phyloP scores from a whole-genome alignment of 345 rosid species.

The Odontarrhena argentea region DNA sequence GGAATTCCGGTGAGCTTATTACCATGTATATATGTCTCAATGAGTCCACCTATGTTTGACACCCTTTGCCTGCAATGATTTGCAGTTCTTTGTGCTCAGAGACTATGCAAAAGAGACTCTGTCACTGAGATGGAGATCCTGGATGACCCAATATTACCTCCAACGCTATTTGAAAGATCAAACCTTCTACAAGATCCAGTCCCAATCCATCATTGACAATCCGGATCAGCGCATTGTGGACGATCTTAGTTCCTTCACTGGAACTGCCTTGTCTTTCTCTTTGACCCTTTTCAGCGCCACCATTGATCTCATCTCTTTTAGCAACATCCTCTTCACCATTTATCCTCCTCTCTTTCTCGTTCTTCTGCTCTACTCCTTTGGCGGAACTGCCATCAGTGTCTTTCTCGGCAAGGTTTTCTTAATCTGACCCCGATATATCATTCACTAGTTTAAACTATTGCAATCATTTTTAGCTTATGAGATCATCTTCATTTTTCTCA shows the following conservation, averaged over 20 bases:
- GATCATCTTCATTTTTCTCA: neutral
- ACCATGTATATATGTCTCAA: too few relatives aligned
- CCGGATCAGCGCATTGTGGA: slow-evolving; percentile 97
- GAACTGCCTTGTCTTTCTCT: slow-evolving; percentile 86
- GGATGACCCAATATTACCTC: slow-evolving; percentile 93
- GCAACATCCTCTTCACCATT: slow-evolving; percentile 88
- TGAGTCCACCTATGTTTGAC: too few relatives aligned
- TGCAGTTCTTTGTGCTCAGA: slow-evolving; percentile 88
- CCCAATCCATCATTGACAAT: slow-evolving; percentile 89
- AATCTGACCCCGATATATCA: too few relatives aligned
- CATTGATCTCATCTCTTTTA: slow-evolving; percentile 88
- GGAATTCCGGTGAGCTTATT: slow-evolving; percentile 89
- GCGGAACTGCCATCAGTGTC: slow-evolving; percentile 84
- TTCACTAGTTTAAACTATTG: neutral
- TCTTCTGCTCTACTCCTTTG: slow-evolving; percentile 79
- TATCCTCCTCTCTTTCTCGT: slow-evolving; percentile 86
- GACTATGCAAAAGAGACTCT: slow-evolving; percentile 88
- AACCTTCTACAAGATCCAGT: slow-evolving; percentile 89
- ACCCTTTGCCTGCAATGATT: neutral
- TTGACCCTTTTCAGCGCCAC: slow-evolving; percentile 78
- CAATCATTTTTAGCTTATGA: slow-evolving; percentile 11
- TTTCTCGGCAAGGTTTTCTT: slow-evolving; percentile 68
- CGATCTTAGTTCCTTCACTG: slow-evolving; percentile 86
- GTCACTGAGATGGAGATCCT: slow-evolving; percentile 89
- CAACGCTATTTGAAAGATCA: slow-evolving; percentile 73